Conservation (phyloP, 331 rosid genomes). For the Malus hybrid region DNA sequence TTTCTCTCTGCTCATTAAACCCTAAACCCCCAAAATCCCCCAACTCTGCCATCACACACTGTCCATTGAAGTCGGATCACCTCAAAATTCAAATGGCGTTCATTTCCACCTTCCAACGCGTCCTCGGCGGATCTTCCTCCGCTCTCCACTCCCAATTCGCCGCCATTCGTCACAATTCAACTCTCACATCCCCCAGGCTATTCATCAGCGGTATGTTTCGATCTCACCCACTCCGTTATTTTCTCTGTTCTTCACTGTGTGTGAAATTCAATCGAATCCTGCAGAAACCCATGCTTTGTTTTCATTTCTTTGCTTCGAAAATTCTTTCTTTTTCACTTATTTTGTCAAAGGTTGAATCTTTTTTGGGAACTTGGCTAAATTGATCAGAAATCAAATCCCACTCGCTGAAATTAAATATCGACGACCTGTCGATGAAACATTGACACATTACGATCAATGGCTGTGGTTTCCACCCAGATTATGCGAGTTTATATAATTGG, state of each 20-base stretch:
- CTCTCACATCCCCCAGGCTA: slow-evolving; percentile 78
- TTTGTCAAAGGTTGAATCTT: not conserved
- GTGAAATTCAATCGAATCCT: not conserved
- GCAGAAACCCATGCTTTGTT: not conserved
- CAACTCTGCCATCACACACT: not conserved
- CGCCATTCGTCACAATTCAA: slow-evolving; percentile 51
- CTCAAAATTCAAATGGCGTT: slow-evolving; percentile 40
- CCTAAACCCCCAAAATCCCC: slow-evolving; percentile 11
- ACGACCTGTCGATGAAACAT: no score
- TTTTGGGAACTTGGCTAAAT: not conserved
- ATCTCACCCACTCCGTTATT: not conserved
- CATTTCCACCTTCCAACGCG: slow-evolving; percentile 33
- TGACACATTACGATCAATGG: no score
- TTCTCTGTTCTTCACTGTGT: not conserved
- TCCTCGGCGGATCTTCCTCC: slow-evolving; percentile 29
- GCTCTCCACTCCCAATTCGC: slow-evolving; percentile 30
- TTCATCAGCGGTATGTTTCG: slow-evolving; percentile 62
- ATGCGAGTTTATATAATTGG: not conserved
- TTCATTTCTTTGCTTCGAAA: not conserved
- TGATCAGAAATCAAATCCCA: no score
- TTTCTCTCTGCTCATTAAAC: not conserved
- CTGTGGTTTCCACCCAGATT: not conserved
- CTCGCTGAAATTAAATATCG: no score
- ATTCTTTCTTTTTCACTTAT: not conserved
- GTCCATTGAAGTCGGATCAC: not conserved